A percentile compares a stretch with the other conserved stretches of the same genome.
Evolutionary conservation across 2,329 filamentous ascomycete species (phyloP).

Genomic region (Aspergillus intermedius): DNA sequence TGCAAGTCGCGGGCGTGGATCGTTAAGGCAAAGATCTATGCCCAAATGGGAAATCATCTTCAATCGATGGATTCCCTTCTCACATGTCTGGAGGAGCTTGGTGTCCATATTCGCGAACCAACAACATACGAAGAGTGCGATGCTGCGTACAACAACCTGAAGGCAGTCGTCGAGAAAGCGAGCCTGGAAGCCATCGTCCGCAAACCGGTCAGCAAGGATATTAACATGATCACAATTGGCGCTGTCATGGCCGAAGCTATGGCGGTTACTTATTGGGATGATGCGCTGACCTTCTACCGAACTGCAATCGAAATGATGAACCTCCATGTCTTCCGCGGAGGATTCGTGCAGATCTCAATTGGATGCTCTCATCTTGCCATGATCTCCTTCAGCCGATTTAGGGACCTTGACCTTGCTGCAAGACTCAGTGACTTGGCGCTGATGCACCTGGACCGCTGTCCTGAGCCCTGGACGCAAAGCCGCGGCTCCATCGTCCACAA

Average conservation of each 20-base stretch:
- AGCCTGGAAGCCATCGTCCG: slow-evolving; percentile 40
- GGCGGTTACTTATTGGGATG: slow-evolving; percentile 54
- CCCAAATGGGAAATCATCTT: slow-evolving; percentile 64
- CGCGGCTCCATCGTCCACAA: slow-evolving; percentile 52
- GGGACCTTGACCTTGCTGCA: slow-evolving; percentile 49
- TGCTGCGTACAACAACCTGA: slow-evolving; percentile 59
- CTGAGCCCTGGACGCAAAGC: slow-evolving; percentile 49
- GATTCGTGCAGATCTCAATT: slow-evolving; percentile 53
- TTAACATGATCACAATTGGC: slow-evolving; percentile 40
- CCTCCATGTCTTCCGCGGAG: slow-evolving; percentile 48
- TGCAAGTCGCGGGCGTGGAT: slow-evolving; percentile 83
- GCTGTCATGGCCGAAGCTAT: slow-evolving; percentile 54
- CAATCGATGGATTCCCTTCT: slow-evolving; percentile 65
- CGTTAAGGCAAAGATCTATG: slow-evolving; percentile 70
- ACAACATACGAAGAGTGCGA: slow-evolving; percentile 74
- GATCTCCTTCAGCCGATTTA: slow-evolving; percentile 52
- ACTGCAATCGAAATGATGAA: slow-evolving; percentile 53
- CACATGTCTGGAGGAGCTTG: slow-evolving; percentile 64
- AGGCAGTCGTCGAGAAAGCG: slow-evolving; percentile 54
- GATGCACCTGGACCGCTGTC: slow-evolving; percentile 46
- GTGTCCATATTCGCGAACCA: slow-evolving; percentile 57
- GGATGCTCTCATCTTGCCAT: slow-evolving; percentile 54
- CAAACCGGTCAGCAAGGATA: slow-evolving; percentile 38
- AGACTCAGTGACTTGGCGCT: slow-evolving; percentile 50
- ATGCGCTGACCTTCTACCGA: slow-evolving; percentile 54